Conservation (phyloP, 2,329 filamentous ascomycete genomes). For the Xylariaceae sp. region DNA sequence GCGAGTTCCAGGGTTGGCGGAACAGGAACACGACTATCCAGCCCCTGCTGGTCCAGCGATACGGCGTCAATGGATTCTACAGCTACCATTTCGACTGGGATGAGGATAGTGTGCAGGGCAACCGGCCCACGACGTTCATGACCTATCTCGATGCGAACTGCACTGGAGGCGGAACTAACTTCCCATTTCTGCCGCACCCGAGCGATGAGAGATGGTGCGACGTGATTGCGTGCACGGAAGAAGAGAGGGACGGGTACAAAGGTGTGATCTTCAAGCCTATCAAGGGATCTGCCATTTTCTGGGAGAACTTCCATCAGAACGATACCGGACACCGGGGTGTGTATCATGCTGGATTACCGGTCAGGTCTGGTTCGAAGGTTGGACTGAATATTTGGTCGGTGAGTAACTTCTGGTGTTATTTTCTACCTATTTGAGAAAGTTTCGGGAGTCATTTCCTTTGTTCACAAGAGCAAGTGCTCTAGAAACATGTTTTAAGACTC, state of each 20-base stretch:
- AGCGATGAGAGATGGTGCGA: constrained; percentile 9
- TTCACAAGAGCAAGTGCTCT: no score
- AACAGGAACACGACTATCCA: constrained; percentile 1
- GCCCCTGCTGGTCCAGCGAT: constrained; percentile 5
- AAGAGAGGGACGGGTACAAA: constrained; percentile 3
- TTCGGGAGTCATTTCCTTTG: no score
- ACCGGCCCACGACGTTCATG: constrained; percentile 12
- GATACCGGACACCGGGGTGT: constrained; percentile 5
- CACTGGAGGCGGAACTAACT: constrained; percentile 12
- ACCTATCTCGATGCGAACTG: constrained; percentile 9
- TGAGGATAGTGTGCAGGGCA: not conserved
- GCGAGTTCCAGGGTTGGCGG: constrained; percentile 8
- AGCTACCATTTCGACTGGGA: constrained; percentile 13
- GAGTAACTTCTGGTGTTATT: no score
- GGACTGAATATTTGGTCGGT: constrained; percentile 11
- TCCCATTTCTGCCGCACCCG: constrained; percentile 4
- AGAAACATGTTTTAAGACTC: no score
- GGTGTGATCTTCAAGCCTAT: constrained; percentile 15
- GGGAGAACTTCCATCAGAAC: constrained; percentile 15
- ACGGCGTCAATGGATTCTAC: constrained; percentile 9
- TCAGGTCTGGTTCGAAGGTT: constrained; percentile 7
- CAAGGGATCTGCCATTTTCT: constrained; percentile 9
- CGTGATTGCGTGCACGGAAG: constrained; percentile 12
- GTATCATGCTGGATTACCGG: constrained; percentile 11
- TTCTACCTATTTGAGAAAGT: no score